Percentiles rank a stretch among this genome's conserved stretches.
phyloP scores from a whole-genome alignment of 2,329 filamentous ascomycete species.

The Pseudocercospora cruenta region DNA sequence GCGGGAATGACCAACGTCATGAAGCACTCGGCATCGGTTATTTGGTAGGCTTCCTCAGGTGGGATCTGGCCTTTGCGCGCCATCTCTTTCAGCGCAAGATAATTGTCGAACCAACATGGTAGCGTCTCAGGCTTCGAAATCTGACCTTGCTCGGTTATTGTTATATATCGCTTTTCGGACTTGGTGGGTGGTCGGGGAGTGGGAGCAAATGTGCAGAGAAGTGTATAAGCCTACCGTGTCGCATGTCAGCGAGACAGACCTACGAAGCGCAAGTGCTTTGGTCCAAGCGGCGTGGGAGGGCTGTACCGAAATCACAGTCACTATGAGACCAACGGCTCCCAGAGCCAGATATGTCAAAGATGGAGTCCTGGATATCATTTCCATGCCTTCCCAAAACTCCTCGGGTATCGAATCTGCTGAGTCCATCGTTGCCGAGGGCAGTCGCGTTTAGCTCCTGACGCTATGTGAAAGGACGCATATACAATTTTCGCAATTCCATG shows the following conservation, averaged over 20 bases:
- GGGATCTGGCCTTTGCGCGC: slow-evolving; percentile 40
- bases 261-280: background rate
- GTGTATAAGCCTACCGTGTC: slow-evolving; percentile 32
- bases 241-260: slow-evolving; percentile 13
- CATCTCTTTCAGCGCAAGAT: slow-evolving; percentile 61
- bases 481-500: background rate
- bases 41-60: slow-evolving; percentile 56
- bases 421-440: slow-evolving; percentile 30
- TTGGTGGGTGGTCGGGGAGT: slow-evolving; percentile 72
- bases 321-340: slow-evolving; percentile 30
- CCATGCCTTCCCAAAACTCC: slow-evolving; percentile 35
- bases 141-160: slow-evolving; percentile 68
- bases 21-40: slow-evolving; percentile 77
- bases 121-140: slow-evolving; percentile 60
- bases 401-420: slow-evolving; percentile 37
- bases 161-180: slow-evolving; percentile 85
- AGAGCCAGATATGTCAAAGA: slow-evolving; percentile 30
- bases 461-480: background rate
- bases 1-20: slow-evolving; percentile 92
- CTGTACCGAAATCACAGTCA: slow-evolving; percentile 22
- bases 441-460: background rate
- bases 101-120: slow-evolving; percentile 85
- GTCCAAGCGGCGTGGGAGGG: background rate
- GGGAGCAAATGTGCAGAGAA: slow-evolving; percentile 77
- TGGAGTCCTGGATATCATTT: slow-evolving; percentile 30